Base-by-base conservation (phyloP, 495 filamentous ascomycete species). In the Penicillium paxilli region DNA sequence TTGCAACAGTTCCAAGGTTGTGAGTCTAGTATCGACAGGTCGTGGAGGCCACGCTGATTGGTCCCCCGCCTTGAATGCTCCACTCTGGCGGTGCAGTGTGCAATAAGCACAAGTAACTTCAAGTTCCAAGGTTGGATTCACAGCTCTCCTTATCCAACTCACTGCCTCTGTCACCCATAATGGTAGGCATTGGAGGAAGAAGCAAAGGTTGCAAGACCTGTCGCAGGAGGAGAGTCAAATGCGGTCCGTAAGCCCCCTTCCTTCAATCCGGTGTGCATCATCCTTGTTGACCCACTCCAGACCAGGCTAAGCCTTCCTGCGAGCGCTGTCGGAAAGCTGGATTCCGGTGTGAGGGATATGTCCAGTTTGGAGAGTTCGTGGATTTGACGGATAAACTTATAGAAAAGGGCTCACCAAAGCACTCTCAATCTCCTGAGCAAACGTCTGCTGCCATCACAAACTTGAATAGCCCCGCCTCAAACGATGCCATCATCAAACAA, bases 131-230 rank as follows among this genome's bases (percentile, higher is more conserved):
- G n/a, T n/a, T n/a, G n/a, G n/a, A n/a, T 10, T 28, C 25, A 10
- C 25, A 28, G 25, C 25, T 28, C 25, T 28, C 25, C 25, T n/a
- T n/a, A n/a, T 30, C 26, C 30, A 9, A 12, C 30, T 32, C 30
- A n/a, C n/a, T n/a, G n/a, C n/a, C n/a, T n/a, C 26, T 28, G 26
- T 11, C 35, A 38, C 3, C 11, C 4, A 38, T 16, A 19, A 62
- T 62, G 59, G 59, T 62, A 4, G 51, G 55, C 7, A 24, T 58
- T 9, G 55, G 52, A 16, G 59, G 59, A 20, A 55, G 54, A 20
- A 59, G 52, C 26, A 62, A 58, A 53, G 59, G 58, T 23, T 67
- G 64, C 42, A 63, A 54, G 32, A 67, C 61, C n/a, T 67, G 64
- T 33, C 61, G 55, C 8, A 53, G 55, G 14, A 55, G 64, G 35